Evolutionary conservation across 2,329 filamentous ascomycete species (phyloP).

Genomic region (Penicillium sp.): DNA sequence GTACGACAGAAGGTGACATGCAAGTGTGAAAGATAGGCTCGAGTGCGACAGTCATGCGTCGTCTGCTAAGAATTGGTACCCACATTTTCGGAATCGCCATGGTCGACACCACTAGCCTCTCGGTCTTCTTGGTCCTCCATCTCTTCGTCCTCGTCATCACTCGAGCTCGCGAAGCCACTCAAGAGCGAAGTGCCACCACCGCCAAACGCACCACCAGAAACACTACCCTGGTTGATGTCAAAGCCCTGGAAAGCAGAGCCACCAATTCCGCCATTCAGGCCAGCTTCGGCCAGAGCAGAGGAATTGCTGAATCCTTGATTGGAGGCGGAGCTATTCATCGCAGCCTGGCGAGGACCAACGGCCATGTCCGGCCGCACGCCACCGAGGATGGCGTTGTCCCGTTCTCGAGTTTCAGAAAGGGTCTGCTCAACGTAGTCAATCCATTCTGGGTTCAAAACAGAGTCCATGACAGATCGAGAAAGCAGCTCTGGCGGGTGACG

Average conservation of each 20-base stretch:
- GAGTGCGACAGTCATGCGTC: slow-evolving; percentile 48
- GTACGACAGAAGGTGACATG: background rate
- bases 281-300: slow-evolving; percentile 72
- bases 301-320: slow-evolving; percentile 62
- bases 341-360: slow-evolving; percentile 73
- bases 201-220: slow-evolving; percentile 71
- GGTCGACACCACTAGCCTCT: slow-evolving; percentile 39
- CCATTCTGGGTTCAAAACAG: slow-evolving; percentile 88
- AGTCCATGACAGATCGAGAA: slow-evolving; percentile 80
- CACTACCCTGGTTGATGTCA: slow-evolving; percentile 67
- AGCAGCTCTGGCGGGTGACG: slow-evolving; percentile 86
- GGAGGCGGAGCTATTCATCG: slow-evolving; percentile 62
- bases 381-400: slow-evolving; percentile 97
- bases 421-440: slow-evolving; percentile 93
- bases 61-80: slow-evolving; percentile 62
- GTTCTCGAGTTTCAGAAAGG: slow-evolving; percentile 87
- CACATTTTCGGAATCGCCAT: slow-evolving; percentile 64
- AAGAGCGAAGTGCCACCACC: slow-evolving; percentile 68
- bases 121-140: slow-evolving; percentile 68
- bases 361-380: slow-evolving; percentile 91
- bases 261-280: slow-evolving; percentile 67
- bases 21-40: slow-evolving; percentile 17
- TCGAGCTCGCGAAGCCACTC: slow-evolving; percentile 91
- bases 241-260: slow-evolving; percentile 57
- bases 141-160: slow-evolving; percentile 94